A percentile compares a stretch with the other conserved stretches of the same genome.
These are phyloP conservation scores for Paraphoma chrysanthemicola DNA, from an alignment of 2,329 filamentous ascomycete genomes.

Conservation along the genomic window DNA sequence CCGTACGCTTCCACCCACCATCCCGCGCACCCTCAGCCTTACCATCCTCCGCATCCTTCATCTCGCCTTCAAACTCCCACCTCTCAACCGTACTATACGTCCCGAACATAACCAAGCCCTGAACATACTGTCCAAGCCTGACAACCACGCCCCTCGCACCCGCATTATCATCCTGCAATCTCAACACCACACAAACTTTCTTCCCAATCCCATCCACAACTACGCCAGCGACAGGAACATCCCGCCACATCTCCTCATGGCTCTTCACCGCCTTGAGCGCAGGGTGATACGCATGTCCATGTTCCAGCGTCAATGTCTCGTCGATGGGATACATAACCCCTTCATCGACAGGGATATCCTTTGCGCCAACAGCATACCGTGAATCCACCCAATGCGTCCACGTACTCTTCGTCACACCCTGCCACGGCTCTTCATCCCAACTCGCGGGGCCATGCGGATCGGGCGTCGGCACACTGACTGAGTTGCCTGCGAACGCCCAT, in stretches of 20 bases:
- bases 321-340: constrained; percentile 61
- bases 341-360: constrained; percentile 54
- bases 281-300: constrained; percentile 66
- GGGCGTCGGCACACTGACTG: constrained; percentile 35
- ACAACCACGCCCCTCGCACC: constrained; percentile 60
- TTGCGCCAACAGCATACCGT: constrained; percentile 48
- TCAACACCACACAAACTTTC: constrained; percentile 50
- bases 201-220: background rate
- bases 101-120: constrained; percentile 62
- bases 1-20: constrained; percentile 45
- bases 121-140: constrained; percentile 61
- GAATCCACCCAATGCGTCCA: constrained; percentile 70
- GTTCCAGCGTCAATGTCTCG: constrained; percentile 53
- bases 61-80: constrained; percentile 58
- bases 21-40: constrained; percentile 14
- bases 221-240: constrained; percentile 28
- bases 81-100: constrained; percentile 59
- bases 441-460: background rate
- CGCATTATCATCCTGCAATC: constrained; percentile 43
- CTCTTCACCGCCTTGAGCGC: constrained; percentile 56
- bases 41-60: too few relatives aligned
- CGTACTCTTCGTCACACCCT: constrained; percentile 37
- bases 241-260: constrained; percentile 74
- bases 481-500: constrained; percentile 71
- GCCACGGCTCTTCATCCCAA: background rate